Evolutionary conservation across 2,329 filamentous ascomycete species (phyloP), one percentile per base, ranked within the genome.

Genomic region (Neonectria coccinea): DNA sequence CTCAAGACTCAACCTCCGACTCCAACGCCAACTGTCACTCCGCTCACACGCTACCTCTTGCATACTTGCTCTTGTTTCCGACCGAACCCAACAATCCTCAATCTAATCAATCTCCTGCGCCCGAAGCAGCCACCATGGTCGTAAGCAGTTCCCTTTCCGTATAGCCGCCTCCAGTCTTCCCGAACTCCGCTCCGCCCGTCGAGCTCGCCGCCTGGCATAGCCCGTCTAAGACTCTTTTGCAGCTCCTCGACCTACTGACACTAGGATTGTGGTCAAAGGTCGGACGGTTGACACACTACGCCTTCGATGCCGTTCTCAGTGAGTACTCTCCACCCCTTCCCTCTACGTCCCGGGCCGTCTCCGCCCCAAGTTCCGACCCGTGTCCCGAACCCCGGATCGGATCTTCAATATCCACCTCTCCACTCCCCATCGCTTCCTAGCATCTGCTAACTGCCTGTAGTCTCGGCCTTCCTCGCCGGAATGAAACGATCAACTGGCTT

Each of bases 401-500:
- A 31, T 31, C 47, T 27, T 18, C 11, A 9, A 18, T 53, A 25
- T 47, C 16, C 25, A 20, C 29, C 16, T 45, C 27, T 33, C 20
- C 12, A 20, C 6, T n/a, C 12, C 16, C 20, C 10, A 5, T 18
- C 9, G 18, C 27, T 29, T 9, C 14, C 8, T 31, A 12, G n/a
- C 11, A 27, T 22, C 16, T 33, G 16, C 64, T 66, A 58, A 73
- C 56, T 22, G 52, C 1, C n/a, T 10, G 25, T 65, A 97, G 92
- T 99, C 80, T 99, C 96, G 75, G 93, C 96, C 68, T 95, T 98
- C 79, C 90, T 99, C 71, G 96, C 96, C 42, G 96, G 96, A 76
- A 94, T 99, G 85, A 97, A 97, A 84, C 93, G 96, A 74, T 97
- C 95, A 70, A 98, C 96, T 67, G 96, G 96, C 76, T 86, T 99